phyloP scores from a whole-genome alignment of 257 asterid species.

The Schizonepeta tenuifolia region DNA sequence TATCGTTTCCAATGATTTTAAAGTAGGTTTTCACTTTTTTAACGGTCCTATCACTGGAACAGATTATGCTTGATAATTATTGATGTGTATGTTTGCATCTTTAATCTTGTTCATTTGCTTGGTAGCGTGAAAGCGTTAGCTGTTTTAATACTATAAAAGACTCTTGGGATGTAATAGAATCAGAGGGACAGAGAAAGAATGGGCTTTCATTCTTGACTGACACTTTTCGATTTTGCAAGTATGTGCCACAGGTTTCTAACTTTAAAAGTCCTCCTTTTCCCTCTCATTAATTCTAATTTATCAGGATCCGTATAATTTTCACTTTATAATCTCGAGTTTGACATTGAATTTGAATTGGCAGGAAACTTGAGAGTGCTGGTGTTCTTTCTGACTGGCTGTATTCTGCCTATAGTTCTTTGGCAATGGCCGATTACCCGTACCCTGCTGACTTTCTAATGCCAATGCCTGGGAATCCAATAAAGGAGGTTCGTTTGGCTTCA shows the following conservation, averaged over 20 bases:
- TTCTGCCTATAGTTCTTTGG: slow-evolving; percentile 85
- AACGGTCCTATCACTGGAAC: background rate
- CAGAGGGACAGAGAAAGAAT: slow-evolving; percentile 51
- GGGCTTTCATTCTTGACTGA: slow-evolving; percentile 70
- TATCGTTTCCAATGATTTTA: slow-evolving; percentile 85
- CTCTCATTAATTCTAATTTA: background rate
- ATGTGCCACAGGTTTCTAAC: slow-evolving; percentile 30
- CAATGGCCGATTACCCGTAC: slow-evolving; percentile 89
- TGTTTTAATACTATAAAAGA: slow-evolving; percentile 77
- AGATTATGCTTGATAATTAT: slow-evolving; percentile 18
- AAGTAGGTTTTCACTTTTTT: slow-evolving; percentile 43
- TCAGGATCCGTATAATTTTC: background rate
- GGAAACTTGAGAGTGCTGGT: slow-evolving; percentile 71
- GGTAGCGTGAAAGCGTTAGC: slow-evolving; percentile 77
- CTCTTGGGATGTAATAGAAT: slow-evolving; percentile 77
- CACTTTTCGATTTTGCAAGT: slow-evolving; percentile 74
- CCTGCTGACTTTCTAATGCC: slow-evolving; percentile 92
- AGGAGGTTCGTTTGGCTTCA: slow-evolving; percentile 58
- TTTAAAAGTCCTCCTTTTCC: background rate
- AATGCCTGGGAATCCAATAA: slow-evolving; percentile 87
- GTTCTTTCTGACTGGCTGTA: slow-evolving; percentile 75
- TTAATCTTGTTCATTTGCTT: slow-evolving; percentile 22
- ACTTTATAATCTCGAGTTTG: slow-evolving; percentile 12
- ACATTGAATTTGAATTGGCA: slow-evolving; percentile 45
- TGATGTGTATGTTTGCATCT: slow-evolving; percentile 8